Evolutionary conservation across 352 stramenopile species (phyloP).

Genomic region (Plasmopara muralis): DNA sequence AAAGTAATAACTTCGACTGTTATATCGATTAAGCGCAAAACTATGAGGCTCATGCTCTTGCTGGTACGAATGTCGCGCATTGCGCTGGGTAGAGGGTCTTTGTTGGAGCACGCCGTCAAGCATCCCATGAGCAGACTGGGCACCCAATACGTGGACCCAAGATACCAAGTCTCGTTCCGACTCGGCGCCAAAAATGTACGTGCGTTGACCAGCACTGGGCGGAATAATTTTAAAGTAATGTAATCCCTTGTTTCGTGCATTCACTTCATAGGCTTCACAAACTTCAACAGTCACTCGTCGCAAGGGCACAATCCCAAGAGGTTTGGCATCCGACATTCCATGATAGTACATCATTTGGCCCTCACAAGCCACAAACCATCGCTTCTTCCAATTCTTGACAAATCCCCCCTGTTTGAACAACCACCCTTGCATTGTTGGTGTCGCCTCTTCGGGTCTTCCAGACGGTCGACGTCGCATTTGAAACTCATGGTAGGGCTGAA

Average conservation of each 20-base stretch:
- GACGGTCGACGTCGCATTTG: conserved; percentile 15
- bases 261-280: conserved; percentile 49
- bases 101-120: conserved; percentile 14
- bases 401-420: conserved; percentile 75
- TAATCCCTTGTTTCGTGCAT: conserved; percentile 47
- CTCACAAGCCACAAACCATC: conserved; percentile 77
- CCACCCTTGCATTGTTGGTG: conserved; percentile 56
- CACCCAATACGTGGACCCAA: conserved; percentile 57
- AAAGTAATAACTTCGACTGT: conserved; percentile 9
- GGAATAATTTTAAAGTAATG: conserved; percentile 72
- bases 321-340: conserved; percentile 52
- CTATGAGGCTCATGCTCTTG: conserved; percentile 9
- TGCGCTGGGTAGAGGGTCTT: conserved; percentile 14
- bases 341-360: conserved; percentile 78
- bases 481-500: conserved; percentile 12
- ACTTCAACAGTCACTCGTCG: conserved; percentile 50
- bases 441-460: conserved; percentile 20
- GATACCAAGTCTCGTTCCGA: conserved; percentile 57
- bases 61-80: conserved; percentile 30
- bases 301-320: conserved; percentile 61
- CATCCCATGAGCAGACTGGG: conserved; percentile 42
- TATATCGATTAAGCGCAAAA: conserved; percentile 7
- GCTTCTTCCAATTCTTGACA: conserved; percentile 81
- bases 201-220: conserved; percentile 44
- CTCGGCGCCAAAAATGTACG: conserved; percentile 69